A percentile compares a stretch with the other conserved stretches of the same genome.
Evolutionary conservation across 257 asterid genomes (phyloP).

Genomic region (Nyctanthes arbortristis): DNA sequence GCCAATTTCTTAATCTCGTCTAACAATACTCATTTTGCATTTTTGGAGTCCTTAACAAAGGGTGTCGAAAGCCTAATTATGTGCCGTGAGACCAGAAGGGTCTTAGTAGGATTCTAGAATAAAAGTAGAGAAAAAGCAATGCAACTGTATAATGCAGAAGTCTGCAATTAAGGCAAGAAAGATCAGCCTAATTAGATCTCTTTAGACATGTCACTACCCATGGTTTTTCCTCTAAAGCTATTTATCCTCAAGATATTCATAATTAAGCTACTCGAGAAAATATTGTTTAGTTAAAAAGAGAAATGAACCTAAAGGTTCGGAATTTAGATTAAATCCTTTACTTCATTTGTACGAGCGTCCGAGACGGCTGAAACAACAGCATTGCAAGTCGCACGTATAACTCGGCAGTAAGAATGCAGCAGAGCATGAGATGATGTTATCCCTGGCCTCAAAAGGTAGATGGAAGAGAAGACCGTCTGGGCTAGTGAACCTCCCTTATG

Average conservation of each 20-base stretch:
- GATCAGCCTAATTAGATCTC: not conserved
- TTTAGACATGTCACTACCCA: not conserved
- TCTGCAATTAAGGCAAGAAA: not conserved
- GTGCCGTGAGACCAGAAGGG: too few relatives aligned
- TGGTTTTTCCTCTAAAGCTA: not conserved
- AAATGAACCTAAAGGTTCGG: too few relatives aligned
- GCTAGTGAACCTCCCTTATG: slow-evolving; percentile 96
- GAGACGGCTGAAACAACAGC: slow-evolving; percentile 87
- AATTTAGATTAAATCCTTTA: slow-evolving; percentile 63
- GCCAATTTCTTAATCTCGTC: not conserved
- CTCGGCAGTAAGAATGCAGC: slow-evolving; percentile 85
- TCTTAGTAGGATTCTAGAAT: too few relatives aligned
- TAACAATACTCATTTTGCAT: not conserved
- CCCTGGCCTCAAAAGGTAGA: slow-evolving; percentile 91
- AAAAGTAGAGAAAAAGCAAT: not conserved
- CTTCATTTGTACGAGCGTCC: slow-evolving; percentile 95
- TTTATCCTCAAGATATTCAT: not conserved
- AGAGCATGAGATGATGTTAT: slow-evolving; percentile 83
- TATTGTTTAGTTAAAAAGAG: slow-evolving; percentile 1
- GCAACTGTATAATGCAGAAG: not conserved
- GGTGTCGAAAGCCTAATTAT: too few relatives aligned
- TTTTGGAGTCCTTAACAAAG: not conserved
- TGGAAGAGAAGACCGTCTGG: slow-evolving; percentile 90
- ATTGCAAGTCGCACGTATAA: slow-evolving; percentile 81
- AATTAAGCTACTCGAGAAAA: not conserved